A percentile compares a stretch with the other conserved stretches of the same genome.
Conservation (phyloP, 164 flowering plant genomes). For the Chimonanthus praecox region DNA sequence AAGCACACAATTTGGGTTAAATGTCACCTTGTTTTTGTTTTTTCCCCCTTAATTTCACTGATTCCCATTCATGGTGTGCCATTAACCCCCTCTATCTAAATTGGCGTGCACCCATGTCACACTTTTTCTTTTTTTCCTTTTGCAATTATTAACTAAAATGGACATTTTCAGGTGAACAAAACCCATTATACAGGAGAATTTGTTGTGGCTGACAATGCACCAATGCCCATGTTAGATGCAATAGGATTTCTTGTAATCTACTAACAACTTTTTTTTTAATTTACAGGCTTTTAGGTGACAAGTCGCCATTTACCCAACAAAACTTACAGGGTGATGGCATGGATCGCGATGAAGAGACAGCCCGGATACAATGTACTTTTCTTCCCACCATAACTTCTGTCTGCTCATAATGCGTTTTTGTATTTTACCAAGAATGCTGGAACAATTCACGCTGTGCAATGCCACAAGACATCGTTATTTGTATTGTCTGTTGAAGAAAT, state of each 20-base stretch:
- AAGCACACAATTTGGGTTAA: no score
- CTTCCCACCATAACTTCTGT: not conserved
- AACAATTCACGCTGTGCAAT: not conserved
- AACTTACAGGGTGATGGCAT: constrained; percentile 68
- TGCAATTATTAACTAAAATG: no score
- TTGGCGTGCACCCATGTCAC: no score
- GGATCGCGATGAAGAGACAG: constrained; percentile 92
- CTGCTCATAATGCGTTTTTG: not conserved
- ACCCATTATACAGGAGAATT: no score
- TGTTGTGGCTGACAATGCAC: not conserved
- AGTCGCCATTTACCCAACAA: constrained; percentile 89
- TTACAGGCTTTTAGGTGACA: constrained; percentile 81
- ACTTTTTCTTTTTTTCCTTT: no score
- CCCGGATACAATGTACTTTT: constrained; percentile 74
- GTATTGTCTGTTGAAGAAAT: not conserved
- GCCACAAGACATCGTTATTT: not conserved
- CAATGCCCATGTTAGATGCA: not conserved
- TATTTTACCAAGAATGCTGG: not conserved
- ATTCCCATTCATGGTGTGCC: no score
- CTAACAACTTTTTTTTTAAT: not conserved
- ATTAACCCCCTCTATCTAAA: no score
- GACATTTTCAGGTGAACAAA: no score
- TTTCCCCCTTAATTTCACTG: no score
- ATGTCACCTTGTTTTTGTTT: no score
- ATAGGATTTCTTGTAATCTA: not conserved